Base-by-base conservation (phyloP, 768 basidiomycete genomes). In the Hygrophorus pudorinus region DNA sequence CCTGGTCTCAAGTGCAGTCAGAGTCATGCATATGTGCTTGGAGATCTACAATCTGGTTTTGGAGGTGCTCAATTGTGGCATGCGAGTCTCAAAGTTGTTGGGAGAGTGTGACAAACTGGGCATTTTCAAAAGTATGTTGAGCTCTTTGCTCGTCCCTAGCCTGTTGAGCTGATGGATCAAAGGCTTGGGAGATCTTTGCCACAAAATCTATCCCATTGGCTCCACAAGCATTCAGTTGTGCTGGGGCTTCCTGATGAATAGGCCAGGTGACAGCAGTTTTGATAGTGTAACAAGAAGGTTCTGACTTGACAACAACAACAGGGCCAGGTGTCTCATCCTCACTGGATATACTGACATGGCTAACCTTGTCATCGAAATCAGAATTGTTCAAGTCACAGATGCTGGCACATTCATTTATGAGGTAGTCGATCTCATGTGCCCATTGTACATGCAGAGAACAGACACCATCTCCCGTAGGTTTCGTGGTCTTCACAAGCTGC, bases 381-480 rank as follows among this genome's bases (percentile, higher is more conserved):
- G 42, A 42, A 21, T 58, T 49, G 9, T 49, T 32, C 14, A 60
- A 44, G 7, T 56, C 49, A 0, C 46, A 33, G 7, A 51, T 54
- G 2, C 56, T 53, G 16, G 48, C 49, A 13, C 38, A 28, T 29
- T 56, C 53, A 30, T 55, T 55, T 29, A 60, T 57, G 5, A 49
- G 34, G 0, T 45, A 24, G 2, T 61, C 51, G 44, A 60, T 51
- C 2, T 46, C 13, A 36, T 55, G 56, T 0, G 55, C 59, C 13
- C 40, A 40, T 12, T 48, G 42, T 14, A 59, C 39, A 4, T 58
- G 53, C n/a, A 48, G 53, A 12, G 57, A 57, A 41, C 56, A 57
- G 0, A 47, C 24, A 2, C 52, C 57, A 51, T 49, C 48, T 7
- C 63, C 60, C 3, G 57, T 65, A 13, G 61, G 60, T 48, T 62